Conservation (phyloP, 73 alveolate genomes). For the Stentor coeruleus region DNA sequence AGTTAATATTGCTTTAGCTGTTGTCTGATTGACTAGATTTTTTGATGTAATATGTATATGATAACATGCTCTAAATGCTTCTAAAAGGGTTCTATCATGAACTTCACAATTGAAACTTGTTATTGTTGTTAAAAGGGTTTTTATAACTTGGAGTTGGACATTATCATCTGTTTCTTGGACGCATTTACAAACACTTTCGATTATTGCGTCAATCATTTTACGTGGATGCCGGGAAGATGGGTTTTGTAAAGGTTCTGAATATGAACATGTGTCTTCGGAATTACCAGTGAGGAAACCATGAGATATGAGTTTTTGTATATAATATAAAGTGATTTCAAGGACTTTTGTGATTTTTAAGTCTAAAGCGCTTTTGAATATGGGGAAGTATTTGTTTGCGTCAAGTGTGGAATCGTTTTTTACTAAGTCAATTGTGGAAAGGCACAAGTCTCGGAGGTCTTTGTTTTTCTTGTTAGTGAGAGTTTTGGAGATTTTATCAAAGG, state of each 20-base stretch:
- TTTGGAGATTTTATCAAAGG: slow-evolving; percentile 53
- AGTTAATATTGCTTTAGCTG: slow-evolving; percentile 67
- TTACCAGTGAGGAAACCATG: slow-evolving; percentile 74
- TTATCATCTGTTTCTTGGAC: slow-evolving; percentile 61
- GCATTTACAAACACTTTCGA: slow-evolving; percentile 64
- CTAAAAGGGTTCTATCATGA: slow-evolving; percentile 60
- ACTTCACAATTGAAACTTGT: slow-evolving; percentile 51
- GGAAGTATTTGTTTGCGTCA: slow-evolving; percentile 80
- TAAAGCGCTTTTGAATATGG: slow-evolving; percentile 59
- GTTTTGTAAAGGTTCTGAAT: slow-evolving; percentile 14
- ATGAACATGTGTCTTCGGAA: slow-evolving; percentile 48
- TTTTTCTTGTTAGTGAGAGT: slow-evolving; percentile 38
- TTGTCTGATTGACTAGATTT: slow-evolving; percentile 52
- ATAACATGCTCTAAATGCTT: slow-evolving; percentile 66
- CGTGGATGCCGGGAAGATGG: slow-evolving; percentile 36
- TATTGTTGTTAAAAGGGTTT: slow-evolving; percentile 56
- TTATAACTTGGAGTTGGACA: slow-evolving; percentile 63
- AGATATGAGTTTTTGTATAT: slow-evolving; percentile 58
- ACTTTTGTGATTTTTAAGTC: slow-evolving; percentile 64
- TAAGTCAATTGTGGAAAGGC: slow-evolving; percentile 41
- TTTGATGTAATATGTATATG: slow-evolving; percentile 63
- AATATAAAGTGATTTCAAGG: slow-evolving; percentile 55
- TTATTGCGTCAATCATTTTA: slow-evolving; percentile 70
- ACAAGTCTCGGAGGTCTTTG: slow-evolving; percentile 52
- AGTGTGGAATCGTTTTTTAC: slow-evolving; percentile 42